Base-by-base conservation (phyloP, 345 rosid genomes). In the Mercurialis annua region DNA sequence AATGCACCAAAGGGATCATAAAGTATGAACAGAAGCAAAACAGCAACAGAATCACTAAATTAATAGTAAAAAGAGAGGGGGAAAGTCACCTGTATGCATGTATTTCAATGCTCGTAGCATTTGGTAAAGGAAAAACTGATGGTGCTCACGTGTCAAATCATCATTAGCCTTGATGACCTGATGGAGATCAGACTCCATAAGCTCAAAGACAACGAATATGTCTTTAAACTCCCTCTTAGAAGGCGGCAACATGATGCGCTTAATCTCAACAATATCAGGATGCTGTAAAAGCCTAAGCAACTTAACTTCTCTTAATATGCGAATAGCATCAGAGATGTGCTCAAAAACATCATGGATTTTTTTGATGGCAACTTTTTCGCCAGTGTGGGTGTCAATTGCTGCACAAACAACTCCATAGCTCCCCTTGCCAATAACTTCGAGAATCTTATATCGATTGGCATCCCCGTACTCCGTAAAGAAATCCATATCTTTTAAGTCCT, bases 331-430 rank as follows among this genome's bases (percentile, higher is more conserved):
- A 66, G 96, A 89, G 70, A 76, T 80, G 75, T 92, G 99, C 81
- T 88, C 97, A 59, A 94, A 92, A 18, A 92, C 88, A 79, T 86
- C 88, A 59, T 84, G 85, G 64, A 94, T 94, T 83, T 94, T 94
- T 79, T 94, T 92, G 17, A 94, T 92, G 1, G 98, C 98, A 5
- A 94, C 97, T 71, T 83, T 94, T 65, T 94, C 97, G 53, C 98
- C 92, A 0, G 97, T 89, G 36, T 88, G 99, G 0, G 97, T 89
- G 81, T 94, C 99, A 68, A 87, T 80, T 15, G 97, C 99, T 20
- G 98, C 96, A 78, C 99, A 94, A 64, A 94, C 99, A 71, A 92
- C 96, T 64, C 98, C 99, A 67, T 94, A 94, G 87, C 99, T 92
- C 72, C 98, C 99, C 78, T 90, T 94, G 18, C 97, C 97, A 55